Evolutionary conservation across 495 filamentous ascomycete genomes (phyloP), one percentile per base, ranked within the genome.

Genomic region (Penicillium coprophilum): DNA sequence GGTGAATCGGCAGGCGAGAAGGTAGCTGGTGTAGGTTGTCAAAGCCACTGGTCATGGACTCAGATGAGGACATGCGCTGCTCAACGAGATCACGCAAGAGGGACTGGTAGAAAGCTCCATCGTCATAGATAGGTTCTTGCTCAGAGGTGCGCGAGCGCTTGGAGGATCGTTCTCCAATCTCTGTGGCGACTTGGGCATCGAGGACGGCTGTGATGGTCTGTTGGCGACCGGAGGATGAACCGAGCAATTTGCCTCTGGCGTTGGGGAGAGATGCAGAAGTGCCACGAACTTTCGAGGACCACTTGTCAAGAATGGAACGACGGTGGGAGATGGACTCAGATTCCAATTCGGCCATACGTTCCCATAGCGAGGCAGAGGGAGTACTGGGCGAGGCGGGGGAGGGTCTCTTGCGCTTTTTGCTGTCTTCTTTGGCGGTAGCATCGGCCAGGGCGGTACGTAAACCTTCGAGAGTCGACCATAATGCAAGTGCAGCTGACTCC

Each of bases 11-110:
- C 20, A 71, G 62, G 31, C 68, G 67, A 2, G 68, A 69, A 1
- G 71, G 69, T 11, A 69, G 59, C 55, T 67, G 72, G 40, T 75
- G 68, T 40, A 78, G 58, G 5, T 68, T 71, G 43, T 78, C 76
- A 20, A 79, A 59, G 17, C 80, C 59, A 57, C 71, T 77, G 38
- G 76, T 71, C 50, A 79, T 72, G 3, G 74, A 72, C 23, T 76
- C 77, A 10, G 75, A 67, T 13, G 69, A 72, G 24, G 75, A 70
- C 71, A 88, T 87, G 50, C 92, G 85, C 66, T 91, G 88, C 61
- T 95, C 89, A 30, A 98, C 89, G 1, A 98, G 82, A 57, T 96
- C 92, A 57, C 96, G 94, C 15, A 98, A 82, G 8, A 96, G 80
- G 8, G 90, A 79, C 65, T 94, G 89, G 77, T 98, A 98, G 74